Base-by-base conservation (phyloP, 208 protist genomes). In the Acanthamoeba sp. region DNA sequence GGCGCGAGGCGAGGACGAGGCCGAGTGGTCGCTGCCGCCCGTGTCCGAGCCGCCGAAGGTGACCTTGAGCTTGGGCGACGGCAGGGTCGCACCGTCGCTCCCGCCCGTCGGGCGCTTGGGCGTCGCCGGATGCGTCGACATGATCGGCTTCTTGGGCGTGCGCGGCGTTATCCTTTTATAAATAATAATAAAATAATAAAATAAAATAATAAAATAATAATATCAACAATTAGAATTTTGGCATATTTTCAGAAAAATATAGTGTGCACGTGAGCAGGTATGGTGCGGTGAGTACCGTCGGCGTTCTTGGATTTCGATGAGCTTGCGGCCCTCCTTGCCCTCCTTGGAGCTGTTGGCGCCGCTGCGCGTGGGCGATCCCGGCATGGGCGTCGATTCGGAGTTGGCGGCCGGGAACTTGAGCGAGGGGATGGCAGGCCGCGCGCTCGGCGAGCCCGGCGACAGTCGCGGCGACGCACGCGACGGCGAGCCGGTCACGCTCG, bases 21-120 rank as follows among this genome's bases (percentile, higher is more conserved):
- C 36, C 0, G 36, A 9, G 40, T 4, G n/a, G 38, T 34, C 36
- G 40, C 2, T 34, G 18, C 6, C 24, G 38, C 36, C 38, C 6
- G 12, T 20, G 38, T 40, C 71, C 24, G 38, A 5, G 18, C 40
- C 38, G 32, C 71, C 59, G 18, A 91, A 91, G 36, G 84, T 91
- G 48, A 91, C 84, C 42, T 91, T 91, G 34, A 36, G 84, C 32
- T 91, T 91, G 42, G 84, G 84, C 32, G 84, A 91, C 24, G 84
- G 27, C 34, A 91, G 42, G 36, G 42, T 5, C 29, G 38, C n/a
- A 0, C 24, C 71, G 40, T 27, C 36, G 40, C 36, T 48, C 38
- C 22, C 71, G 36, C 66, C 80, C 34, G n/a, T 52, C 24, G 55
- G 55, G n/a, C 84, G 59, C 55, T 91, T 91, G 52, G 55, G 50